phyloP scores from a whole-genome alignment of 345 rosid genomes.

The Eutrema yunnanense region DNA sequence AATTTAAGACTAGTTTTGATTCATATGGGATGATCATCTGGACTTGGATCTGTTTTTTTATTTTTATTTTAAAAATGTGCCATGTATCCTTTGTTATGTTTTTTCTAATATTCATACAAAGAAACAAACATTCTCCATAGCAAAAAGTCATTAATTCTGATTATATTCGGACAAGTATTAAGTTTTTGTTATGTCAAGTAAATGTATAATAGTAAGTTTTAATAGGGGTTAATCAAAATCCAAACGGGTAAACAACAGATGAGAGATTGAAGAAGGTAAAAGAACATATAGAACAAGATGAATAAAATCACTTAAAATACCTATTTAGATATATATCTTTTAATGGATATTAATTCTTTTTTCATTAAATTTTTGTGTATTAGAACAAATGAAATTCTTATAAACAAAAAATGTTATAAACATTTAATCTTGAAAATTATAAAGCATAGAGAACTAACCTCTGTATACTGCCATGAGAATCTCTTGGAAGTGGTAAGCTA shows the following conservation, averaged over 20 bases:
- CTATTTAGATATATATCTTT: no score
- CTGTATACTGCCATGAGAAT: neutral
- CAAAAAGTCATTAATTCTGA: neutral
- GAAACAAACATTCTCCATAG: neutral
- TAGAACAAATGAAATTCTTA: neutral
- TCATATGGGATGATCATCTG: slow-evolving; percentile 2
- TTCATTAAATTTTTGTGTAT: no score
- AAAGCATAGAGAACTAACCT: neutral
- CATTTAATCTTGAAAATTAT: neutral
- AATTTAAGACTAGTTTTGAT: slow-evolving; percentile 9
- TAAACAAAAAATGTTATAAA: neutral
- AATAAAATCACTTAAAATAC: no score
- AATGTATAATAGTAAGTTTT: no score
- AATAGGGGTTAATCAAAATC: no score
- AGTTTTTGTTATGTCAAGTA: neutral
- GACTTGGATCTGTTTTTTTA: neutral
- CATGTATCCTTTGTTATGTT: slow-evolving; percentile 6
- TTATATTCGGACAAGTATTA: neutral
- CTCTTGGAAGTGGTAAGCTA: neutral
- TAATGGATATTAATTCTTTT: no score
- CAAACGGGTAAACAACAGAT: no score
- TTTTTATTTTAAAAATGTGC: neutral
- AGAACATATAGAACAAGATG: no score
- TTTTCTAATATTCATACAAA: neutral
- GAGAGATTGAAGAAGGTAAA: no score